phyloP scores from a whole-genome alignment of 163 green algal species.

The Volvox carteri region DNA sequence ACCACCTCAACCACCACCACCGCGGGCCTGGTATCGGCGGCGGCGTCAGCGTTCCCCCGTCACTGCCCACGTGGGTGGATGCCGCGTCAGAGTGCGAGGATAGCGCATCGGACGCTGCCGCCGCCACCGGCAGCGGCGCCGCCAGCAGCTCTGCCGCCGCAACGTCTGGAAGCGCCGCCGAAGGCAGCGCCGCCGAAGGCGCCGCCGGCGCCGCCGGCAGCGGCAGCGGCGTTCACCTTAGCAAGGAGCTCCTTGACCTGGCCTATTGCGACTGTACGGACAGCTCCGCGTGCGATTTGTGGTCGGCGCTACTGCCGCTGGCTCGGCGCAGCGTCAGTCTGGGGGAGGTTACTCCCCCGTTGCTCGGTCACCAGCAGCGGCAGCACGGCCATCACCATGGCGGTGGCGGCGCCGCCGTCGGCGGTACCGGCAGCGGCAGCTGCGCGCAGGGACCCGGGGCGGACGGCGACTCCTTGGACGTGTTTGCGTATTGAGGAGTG shows the following conservation, averaged over 20 bases:
- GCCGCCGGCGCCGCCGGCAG: neutral
- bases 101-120: constrained; percentile 46
- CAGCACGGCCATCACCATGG: neutral
- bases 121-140: neutral
- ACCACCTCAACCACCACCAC: neutral
- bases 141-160: neutral
- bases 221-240: neutral
- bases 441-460: neutral
- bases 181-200: neutral
- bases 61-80: constrained; percentile 46
- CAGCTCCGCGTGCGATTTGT: constrained; percentile 35
- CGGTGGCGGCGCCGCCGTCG: neutral
- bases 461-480: constrained; percentile 34
- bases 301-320: constrained; percentile 49
- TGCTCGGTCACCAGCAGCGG: neutral
- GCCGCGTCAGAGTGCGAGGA: constrained; percentile 52
- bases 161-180: neutral
- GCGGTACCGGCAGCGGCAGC: neutral
- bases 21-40: neutral
- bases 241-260: constrained; percentile 46
- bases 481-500: constrained; percentile 56
- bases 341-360: constrained; percentile 2
- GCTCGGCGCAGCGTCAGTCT: constrained; percentile 43
- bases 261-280: constrained; percentile 55
- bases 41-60: neutral